Evolutionary conservation across 495 filamentous ascomycete species (phyloP).

Genomic region (Parachaetomium inaequale): DNA sequence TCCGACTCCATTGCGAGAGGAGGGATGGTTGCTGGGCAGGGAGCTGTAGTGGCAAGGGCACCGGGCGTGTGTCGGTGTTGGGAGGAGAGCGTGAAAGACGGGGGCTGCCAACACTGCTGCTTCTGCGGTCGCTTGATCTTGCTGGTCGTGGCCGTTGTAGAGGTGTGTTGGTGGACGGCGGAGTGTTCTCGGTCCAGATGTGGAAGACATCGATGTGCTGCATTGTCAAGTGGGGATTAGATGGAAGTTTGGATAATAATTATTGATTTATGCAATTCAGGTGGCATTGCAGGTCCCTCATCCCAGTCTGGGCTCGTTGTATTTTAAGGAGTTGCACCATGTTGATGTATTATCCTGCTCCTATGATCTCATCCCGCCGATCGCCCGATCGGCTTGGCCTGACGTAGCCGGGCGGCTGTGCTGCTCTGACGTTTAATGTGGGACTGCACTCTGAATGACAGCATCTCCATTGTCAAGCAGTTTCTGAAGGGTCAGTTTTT

Average conservation of each 20-base stretch:
- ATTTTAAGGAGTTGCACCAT: background rate
- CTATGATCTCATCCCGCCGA: slow-evolving; percentile 13
- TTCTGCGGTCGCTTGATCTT: background rate
- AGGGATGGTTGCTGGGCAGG: background rate
- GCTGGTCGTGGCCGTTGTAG: background rate
- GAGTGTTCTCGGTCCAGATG: slow-evolving; percentile 9
- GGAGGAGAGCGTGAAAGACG: background rate
- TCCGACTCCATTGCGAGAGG: slow-evolving; percentile 13
- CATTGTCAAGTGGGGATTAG: background rate
- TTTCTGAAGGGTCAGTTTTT: background rate
- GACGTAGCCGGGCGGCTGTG: background rate
- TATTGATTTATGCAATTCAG: too few relatives aligned
- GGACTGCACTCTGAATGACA: background rate
- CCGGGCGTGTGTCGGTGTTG: background rate
- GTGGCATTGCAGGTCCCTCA: background rate
- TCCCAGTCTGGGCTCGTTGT: background rate
- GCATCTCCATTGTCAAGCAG: background rate
- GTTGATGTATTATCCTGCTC: background rate
- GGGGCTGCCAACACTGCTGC: background rate
- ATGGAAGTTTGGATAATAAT: too few relatives aligned
- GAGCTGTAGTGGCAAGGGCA: background rate
- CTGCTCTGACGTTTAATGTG: background rate
- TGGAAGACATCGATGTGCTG: slow-evolving; percentile 19
- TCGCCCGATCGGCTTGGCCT: background rate
- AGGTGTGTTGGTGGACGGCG: background rate